These are phyloP conservation scores for Sclerotiophoma versabilis DNA, from an alignment of 2,329 filamentous ascomycete genomes.

Conservation along the genomic window DNA sequence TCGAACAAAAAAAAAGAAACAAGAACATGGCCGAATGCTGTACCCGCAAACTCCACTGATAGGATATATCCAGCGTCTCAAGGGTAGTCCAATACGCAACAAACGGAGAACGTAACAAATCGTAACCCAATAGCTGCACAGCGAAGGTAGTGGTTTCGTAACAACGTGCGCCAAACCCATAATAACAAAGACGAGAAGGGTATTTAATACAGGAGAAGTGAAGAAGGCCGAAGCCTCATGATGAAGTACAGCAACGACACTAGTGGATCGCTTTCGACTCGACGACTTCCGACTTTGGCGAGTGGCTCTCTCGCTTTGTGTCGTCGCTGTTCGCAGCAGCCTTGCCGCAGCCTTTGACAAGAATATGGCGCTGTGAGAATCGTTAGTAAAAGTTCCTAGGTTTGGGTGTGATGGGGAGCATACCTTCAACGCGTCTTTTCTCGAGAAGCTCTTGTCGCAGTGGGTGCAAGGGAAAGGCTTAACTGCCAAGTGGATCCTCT, in stretches of 20 bases:
- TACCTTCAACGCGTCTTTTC: conserved; percentile 97
- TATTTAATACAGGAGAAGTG: conserved; percentile 47
- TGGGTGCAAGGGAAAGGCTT: conserved; percentile 93
- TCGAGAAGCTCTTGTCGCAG: conserved; percentile 95
- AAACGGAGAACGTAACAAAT: conserved; percentile 35
- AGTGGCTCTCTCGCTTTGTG: conserved; percentile 44
- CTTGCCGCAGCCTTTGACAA: conserved; percentile 73
- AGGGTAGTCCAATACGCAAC: conserved; percentile 28
- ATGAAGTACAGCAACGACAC: conserved; percentile 27
- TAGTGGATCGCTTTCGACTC: conserved; percentile 37
- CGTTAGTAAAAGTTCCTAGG: conserved; percentile 45
- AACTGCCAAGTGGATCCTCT: conserved; percentile 90
- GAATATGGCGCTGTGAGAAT: conserved; percentile 65
- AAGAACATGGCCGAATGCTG: conserved; percentile 15
- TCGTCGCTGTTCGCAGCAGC: conserved; percentile 41
- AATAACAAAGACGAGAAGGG: conserved; percentile 20
- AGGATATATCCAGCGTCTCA: conserved; percentile 27
- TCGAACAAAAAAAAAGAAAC: conserved; percentile 15
- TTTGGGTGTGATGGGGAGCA: conserved; percentile 36
- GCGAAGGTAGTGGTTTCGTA: conserved; percentile 32
- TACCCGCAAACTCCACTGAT: conserved; percentile 28
- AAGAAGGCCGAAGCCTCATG: conserved; percentile 27
- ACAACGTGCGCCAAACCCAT: conserved; percentile 24
- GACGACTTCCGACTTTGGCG: conserved; percentile 40
- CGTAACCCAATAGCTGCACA: conserved; percentile 37